Evolutionary conservation across 345 rosid genomes (phyloP), one percentile per base, ranked within the genome.

Genomic region (Populus ilicifolia): DNA sequence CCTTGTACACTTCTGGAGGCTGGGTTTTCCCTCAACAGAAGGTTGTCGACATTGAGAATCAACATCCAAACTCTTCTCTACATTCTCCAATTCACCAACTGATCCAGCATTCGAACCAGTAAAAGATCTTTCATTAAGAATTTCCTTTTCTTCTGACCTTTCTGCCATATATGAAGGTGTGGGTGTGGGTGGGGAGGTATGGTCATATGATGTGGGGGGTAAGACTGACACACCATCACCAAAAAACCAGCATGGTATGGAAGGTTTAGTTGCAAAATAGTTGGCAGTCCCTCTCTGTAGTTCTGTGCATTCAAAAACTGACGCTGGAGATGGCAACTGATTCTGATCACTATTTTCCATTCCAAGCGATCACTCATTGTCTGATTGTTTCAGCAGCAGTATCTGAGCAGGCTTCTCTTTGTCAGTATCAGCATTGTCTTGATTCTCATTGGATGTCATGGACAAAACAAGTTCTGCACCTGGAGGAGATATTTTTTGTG

Each of bases 291-390:
- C 81, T 35, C 78, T 23, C 46, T 75, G 62, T 14, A 36, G 44
- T 75, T 83, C 85, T 70, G 52, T 29, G 65, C 5, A 18, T 14
- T 77, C 70, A 30, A 30, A 61, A 16, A 16, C 35, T 9, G 69
- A 48, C 70, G 75, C 30, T 56, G 66, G 75, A 30, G 65, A 61
- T 46, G 74, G 21, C 44, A 72, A 75, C 0, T 56, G 6, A 43
- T 38, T 72, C 30, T 56, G 61, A 23, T 72, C 27, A 39, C 70
- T 27, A 8, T 54, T 73, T 9, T 27, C 69, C 30, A 65, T 78
- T 36, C 93, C 89, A 29, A 87, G 81, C 12, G 92, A 85, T 66
- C 85, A 79, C 48, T 73, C 79, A 4, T 78, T 78, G 54, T 85
- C 88, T 13, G 83, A 71, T 23, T 73, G 79, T 63, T 81, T 75